Conservation (phyloP, 2,329 filamentous ascomycete genomes). For the Trichophyton equinum region DNA sequence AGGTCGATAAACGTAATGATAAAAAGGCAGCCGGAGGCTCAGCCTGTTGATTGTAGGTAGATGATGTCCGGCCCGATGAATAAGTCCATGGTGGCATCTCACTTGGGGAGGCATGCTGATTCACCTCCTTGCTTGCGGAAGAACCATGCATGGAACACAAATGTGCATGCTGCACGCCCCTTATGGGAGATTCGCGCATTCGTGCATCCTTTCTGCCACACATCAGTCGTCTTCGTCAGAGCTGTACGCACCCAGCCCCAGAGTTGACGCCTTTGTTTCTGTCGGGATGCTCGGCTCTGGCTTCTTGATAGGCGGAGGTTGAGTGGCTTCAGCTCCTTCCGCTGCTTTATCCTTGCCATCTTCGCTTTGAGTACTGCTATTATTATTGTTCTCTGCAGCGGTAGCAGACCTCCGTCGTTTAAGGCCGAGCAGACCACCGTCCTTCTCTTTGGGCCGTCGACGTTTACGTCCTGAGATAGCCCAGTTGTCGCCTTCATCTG, state of each 20-base stretch:
- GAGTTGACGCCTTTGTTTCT: conserved; percentile 13
- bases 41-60: neutral
- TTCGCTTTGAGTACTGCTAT: neutral
- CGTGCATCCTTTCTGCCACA: neutral
- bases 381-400: neutral
- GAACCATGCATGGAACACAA: neutral
- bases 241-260: conserved; percentile 29
- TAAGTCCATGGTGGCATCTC: neutral
- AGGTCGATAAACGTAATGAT: neutral
- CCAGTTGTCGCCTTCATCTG: conserved; percentile 37
- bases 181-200: neutral
- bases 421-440: conserved; percentile 24
- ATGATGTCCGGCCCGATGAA: neutral
- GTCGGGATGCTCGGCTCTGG: conserved; percentile 2
- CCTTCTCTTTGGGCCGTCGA: conserved; percentile 38
- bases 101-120: neutral
- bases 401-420: conserved; percentile 34
- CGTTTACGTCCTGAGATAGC: conserved; percentile 39
- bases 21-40: neutral
- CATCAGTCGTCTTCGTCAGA: conserved; percentile 27
- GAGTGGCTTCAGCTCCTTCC: neutral
- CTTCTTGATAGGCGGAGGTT: neutral
- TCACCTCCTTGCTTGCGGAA: neutral
- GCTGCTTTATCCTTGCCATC: neutral
- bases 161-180: neutral